These are phyloP conservation scores for Saturnispora galanensis DNA, from an alignment of 805 yeast species.

Conservation along the genomic window DNA sequence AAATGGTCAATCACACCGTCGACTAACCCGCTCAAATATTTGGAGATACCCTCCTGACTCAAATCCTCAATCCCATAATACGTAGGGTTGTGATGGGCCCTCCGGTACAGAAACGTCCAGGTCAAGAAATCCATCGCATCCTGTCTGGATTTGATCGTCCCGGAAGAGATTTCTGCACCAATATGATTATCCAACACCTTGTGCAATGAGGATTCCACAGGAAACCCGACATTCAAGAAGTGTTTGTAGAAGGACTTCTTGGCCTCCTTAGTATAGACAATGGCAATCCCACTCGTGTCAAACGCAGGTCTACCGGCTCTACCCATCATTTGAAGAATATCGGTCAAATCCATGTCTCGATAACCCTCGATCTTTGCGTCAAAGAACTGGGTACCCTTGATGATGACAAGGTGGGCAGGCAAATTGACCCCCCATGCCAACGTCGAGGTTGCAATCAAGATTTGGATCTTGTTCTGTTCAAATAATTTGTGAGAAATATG, in stretches of 20 bases:
- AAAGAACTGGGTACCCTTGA: slow-evolving; percentile 65
- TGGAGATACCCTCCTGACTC: slow-evolving; percentile 43
- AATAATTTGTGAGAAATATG: slow-evolving; percentile 60
- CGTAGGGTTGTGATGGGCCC: slow-evolving; percentile 71
- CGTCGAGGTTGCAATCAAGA: slow-evolving; percentile 71
- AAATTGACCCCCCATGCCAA: slow-evolving; percentile 82
- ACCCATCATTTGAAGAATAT: slow-evolving; percentile 78
- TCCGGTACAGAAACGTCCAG: slow-evolving; percentile 65
- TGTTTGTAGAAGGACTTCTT: slow-evolving; percentile 71
- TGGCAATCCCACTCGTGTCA: slow-evolving; percentile 70
- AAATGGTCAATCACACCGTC: slow-evolving; percentile 61
- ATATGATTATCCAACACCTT: slow-evolving; percentile 69
- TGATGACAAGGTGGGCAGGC: slow-evolving; percentile 71
- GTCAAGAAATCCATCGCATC: slow-evolving; percentile 67
- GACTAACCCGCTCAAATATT: slow-evolving; percentile 52
- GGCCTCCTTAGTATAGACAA: slow-evolving; percentile 65
- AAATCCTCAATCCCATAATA: slow-evolving; percentile 64
- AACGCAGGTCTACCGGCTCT: slow-evolving; percentile 78
- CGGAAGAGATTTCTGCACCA: slow-evolving; percentile 72
- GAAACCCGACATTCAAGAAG: slow-evolving; percentile 69
- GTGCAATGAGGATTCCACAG: slow-evolving; percentile 72
- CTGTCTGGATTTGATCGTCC: slow-evolving; percentile 53
- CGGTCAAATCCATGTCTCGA: slow-evolving; percentile 74
- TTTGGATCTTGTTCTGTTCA: slow-evolving; percentile 59
- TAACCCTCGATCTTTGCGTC: slow-evolving; percentile 59